Percentiles rank a stretch among this genome's conserved stretches.
phyloP scores from a whole-genome alignment of 495 filamentous ascomycete genomes.

The Aspergillus panamensis region DNA sequence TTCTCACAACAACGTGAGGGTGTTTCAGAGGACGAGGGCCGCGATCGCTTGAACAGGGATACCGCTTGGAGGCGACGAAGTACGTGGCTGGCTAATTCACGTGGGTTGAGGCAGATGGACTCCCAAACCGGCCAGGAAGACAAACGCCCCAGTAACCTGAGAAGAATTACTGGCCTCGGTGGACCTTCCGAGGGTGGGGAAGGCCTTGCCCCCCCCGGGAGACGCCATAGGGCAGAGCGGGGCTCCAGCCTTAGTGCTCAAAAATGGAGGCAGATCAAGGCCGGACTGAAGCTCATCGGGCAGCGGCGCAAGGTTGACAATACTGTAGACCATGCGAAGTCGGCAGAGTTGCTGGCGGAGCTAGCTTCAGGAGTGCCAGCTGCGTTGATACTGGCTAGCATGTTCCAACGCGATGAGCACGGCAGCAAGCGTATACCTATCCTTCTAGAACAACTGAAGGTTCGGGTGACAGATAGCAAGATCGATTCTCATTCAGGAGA shows the following conservation, averaged over 20 bases:
- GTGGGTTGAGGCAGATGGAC: slow-evolving; percentile 50
- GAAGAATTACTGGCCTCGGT: slow-evolving; percentile 71
- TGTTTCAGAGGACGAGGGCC: slow-evolving; percentile 86
- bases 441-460: slow-evolving; percentile 89
- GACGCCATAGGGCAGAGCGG: slow-evolving; percentile 51
- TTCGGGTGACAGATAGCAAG: slow-evolving; percentile 79
- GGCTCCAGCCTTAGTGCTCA: slow-evolving; percentile 76
- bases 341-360: slow-evolving; percentile 93
- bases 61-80: slow-evolving; percentile 55
- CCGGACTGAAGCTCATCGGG: slow-evolving; percentile 75
- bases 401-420: slow-evolving; percentile 96
- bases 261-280: slow-evolving; percentile 84
- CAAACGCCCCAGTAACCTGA: slow-evolving; percentile 65
- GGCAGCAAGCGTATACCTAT: slow-evolving; percentile 93
- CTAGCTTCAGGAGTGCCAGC: slow-evolving; percentile 87
- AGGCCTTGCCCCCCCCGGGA: slow-evolving; percentile 48
- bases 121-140: slow-evolving; percentile 39
- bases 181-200: slow-evolving; percentile 54
- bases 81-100: slow-evolving; percentile 52
- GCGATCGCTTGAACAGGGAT: slow-evolving; percentile 61
- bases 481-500: slow-evolving; percentile 61
- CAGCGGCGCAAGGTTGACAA: slow-evolving; percentile 74
- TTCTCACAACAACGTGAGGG: slow-evolving; percentile 64
- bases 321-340: slow-evolving; percentile 88
- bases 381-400: slow-evolving; percentile 87